A percentile compares a stretch with the other conserved stretches of the same genome.
These are phyloP conservation scores for Rhodosorus marinus DNA, from an alignment of 23 red algal species.

Conservation along the genomic window DNA sequence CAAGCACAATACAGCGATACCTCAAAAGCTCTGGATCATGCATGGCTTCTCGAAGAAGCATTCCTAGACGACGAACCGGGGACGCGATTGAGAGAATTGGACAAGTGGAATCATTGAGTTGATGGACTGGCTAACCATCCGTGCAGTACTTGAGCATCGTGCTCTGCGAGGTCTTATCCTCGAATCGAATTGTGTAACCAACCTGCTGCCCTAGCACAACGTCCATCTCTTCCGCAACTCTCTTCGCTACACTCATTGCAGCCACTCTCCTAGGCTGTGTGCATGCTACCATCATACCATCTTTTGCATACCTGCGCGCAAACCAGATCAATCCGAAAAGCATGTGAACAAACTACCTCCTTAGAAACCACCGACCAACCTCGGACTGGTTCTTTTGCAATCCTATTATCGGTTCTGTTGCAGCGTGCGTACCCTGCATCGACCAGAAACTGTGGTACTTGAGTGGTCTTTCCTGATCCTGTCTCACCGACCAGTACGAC, in stretches of 20 bases:
- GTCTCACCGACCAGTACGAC: constrained; percentile 86
- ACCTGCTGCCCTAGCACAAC: constrained; percentile 51
- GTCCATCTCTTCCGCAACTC: constrained; percentile 91
- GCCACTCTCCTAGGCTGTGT: constrained; percentile 93
- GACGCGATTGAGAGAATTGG: too few species aligned
- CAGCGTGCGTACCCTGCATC: constrained; percentile 39
- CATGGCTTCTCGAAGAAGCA: constrained; percentile 94
- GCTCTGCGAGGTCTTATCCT: constrained; percentile 35
- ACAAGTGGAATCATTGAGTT: too few species aligned
- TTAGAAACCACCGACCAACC: too few species aligned
- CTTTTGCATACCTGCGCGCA: background rate
- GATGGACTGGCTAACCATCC: too few species aligned
- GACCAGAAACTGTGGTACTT: constrained; percentile 78
- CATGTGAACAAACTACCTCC: too few species aligned
- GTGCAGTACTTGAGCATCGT: constrained; percentile 84
- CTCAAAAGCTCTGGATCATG: constrained; percentile 24
- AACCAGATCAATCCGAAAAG: too few species aligned
- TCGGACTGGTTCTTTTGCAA: too few species aligned
- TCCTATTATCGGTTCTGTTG: constrained; percentile 16
- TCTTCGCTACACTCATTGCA: constrained; percentile 75
- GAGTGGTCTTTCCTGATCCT: constrained; percentile 92
- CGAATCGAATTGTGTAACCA: constrained; percentile 87
- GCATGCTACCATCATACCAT: constrained; percentile 35
- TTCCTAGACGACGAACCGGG: too few species aligned
- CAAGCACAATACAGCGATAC: constrained; percentile 64